These are phyloP conservation scores for Jacaranda mimosifolia DNA, from an alignment of 257 asterid genomes.

Conservation along the genomic window DNA sequence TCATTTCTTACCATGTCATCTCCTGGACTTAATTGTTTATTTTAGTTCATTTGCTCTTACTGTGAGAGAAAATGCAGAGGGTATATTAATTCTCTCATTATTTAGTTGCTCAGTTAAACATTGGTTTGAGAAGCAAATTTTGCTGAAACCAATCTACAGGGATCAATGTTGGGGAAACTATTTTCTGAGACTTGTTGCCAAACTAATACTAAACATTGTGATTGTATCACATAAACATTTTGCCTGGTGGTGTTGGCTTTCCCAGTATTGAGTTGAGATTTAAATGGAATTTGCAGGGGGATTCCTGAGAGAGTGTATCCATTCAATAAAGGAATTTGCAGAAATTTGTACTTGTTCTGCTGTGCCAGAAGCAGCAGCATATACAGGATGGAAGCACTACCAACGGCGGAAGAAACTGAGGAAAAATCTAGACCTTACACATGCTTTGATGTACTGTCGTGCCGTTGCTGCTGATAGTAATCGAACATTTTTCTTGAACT, in stretches of 20 bases:
- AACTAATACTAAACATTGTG: not conserved
- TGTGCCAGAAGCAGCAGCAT: slow-evolving; percentile 57
- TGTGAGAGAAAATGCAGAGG: not conserved
- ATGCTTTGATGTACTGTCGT: slow-evolving; percentile 68
- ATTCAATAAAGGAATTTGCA: slow-evolving; percentile 83
- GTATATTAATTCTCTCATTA: not conserved
- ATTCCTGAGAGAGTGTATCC: slow-evolving; percentile 92
- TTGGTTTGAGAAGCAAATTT: not conserved
- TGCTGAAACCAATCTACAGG: not conserved
- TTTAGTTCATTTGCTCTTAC: not conserved
- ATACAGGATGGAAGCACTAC: slow-evolving; percentile 74
- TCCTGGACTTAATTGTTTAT: not conserved
- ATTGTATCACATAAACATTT: not conserved
- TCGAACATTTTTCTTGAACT: not conserved
- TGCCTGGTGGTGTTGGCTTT: not conserved
- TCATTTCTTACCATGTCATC: too few species aligned
- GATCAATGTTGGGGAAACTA: not conserved
- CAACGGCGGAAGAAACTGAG: slow-evolving; percentile 71
- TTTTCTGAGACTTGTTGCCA: not conserved
- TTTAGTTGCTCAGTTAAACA: not conserved
- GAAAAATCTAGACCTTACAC: slow-evolving; percentile 81
- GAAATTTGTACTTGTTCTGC: slow-evolving; percentile 80
- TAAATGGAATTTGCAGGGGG: slow-evolving; percentile 61
- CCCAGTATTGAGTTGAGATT: not conserved
- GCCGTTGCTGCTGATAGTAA: slow-evolving; percentile 79